Evolutionary conservation across 2,329 filamentous ascomycete species (phyloP), one percentile per base, ranked within the genome.

Genomic region (Periglandula ipomoeae): DNA sequence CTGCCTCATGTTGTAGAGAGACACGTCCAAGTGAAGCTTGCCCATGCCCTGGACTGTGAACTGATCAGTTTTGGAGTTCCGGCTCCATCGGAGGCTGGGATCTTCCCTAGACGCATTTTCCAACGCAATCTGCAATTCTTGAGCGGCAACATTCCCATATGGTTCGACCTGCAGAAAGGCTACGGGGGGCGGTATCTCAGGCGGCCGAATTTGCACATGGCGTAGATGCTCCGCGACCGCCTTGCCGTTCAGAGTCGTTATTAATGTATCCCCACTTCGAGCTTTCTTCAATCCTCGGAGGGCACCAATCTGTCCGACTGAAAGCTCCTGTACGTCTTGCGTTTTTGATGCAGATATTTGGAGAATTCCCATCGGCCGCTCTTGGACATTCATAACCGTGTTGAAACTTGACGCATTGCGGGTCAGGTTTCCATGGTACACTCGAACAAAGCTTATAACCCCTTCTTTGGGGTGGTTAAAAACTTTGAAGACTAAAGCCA

Each of bases 41-140:
- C 93, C 93, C 93, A 98, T 97, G 4, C 93, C 93, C 47, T 90
- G 90, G 0, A 98, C 75, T 27, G 95, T 84, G 42, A 93, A 96
- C 60, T 95, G 89, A 2, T 93, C 93, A 1, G 88, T 90, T 63
- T 96, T 93, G 53, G 91, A 82, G 58, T 97, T 88, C 26, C 87
- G 74, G 32, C 77, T 86, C 62, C 95, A 87, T 49, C 93, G 81
- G 20, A 98, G 72, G 64, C 89, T 96, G 0, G 93, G 93, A 59
- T 98, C 93, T 69, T 98, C 93, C 56, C 93, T 76, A 0, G 95
- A 79, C 5, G 95, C 77, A 44, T 93, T 79, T 5, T 81, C 78
- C 5, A 98, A 71, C 1, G 85, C 84, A 5, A 85, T 80, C 49
- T 87, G 80, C 5, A 98, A 79, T 50, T 84, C 79, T 57, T 89